Base-by-base conservation (phyloP, 768 basidiomycete genomes). In the Lactarius indigo region DNA sequence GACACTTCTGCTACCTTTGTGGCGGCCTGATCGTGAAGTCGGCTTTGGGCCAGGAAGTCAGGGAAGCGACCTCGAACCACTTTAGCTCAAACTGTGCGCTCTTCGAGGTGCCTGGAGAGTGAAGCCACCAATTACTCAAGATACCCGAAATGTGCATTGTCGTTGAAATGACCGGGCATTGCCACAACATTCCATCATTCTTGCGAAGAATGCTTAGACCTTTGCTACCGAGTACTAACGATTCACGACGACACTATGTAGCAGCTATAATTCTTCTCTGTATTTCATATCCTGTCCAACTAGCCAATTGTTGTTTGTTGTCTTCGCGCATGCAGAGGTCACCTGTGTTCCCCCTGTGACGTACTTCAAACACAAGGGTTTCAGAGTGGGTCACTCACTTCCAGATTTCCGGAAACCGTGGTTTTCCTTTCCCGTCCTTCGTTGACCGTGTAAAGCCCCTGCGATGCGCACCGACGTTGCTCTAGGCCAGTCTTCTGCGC, bases 1-100 rank as follows among this genome's bases (percentile, higher is more conserved):
- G 74, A 69, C 84, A 86, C 68, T 86, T 85, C 70, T 86, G 84
- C 69, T 85, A 86, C 64, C 31, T 73, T 17, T 86, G 85, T 62
- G 84, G 84, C 15, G 72, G 73, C 15, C 70, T 78, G 56, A 86
- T 86, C 63, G 78, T 83, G 55, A 76, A 72, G 33, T 80, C 80
- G 0, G 79, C 77, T 2, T 64, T 78, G 35, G 70, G 66, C 54
- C 35, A 68, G 2, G 79, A 79, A n/a, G 74, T 81, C 39, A 41
- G 55, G 2, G 55, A 63, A 0, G 76, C 76, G 1, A 70, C 78
- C 10, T 70, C 75, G 5, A 64, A 35, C 3, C 81, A 82, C 69
- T 82, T 74, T 67, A 44, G 59, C 13, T 72, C 67, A 26, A 44
- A 54, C 31, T 81, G 80, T 59, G 63, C 52, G 35, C 44, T 82